phyloP scores from a whole-genome alignment of 129 eudicot species.

The Gnaphalium uliginosum region DNA sequence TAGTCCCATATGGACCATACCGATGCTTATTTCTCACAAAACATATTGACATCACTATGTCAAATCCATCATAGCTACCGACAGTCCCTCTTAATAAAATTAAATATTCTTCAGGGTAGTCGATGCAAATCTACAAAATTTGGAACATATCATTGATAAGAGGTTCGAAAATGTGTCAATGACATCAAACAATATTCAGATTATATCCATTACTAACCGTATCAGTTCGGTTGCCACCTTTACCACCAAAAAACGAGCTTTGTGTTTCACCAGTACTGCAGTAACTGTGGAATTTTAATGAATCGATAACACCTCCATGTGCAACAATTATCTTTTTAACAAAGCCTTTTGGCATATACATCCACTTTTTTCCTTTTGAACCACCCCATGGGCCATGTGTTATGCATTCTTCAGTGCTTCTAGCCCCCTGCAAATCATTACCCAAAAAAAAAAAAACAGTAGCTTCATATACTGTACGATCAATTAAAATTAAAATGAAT shows the following conservation, averaged over 20 bases:
- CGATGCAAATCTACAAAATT: slow-evolving; percentile 18
- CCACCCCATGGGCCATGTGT: slow-evolving; percentile 19
- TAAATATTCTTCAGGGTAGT: slow-evolving; percentile 26
- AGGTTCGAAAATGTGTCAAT: background rate
- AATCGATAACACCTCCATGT: background rate
- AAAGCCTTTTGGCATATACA: slow-evolving; percentile 1
- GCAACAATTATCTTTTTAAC: background rate
- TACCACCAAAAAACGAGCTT: slow-evolving; percentile 1
- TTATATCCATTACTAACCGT: background rate
- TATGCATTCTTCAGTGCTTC: slow-evolving; percentile 6
- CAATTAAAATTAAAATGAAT: background rate
- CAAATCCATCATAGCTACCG: background rate
- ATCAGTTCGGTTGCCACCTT: background rate
- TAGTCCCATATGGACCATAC: slow-evolving; percentile 39
- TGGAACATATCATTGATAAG: background rate
- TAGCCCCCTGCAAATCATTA: background rate
- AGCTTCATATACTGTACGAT: background rate
- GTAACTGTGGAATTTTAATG: background rate
- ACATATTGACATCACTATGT: slow-evolving; percentile 16
- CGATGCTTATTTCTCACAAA: slow-evolving; percentile 21
- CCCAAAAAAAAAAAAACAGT: background rate
- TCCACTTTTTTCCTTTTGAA: background rate
- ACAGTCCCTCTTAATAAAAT: slow-evolving; percentile 12
- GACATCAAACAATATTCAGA: background rate
- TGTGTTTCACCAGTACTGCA: background rate